Percentiles rank a stretch among this genome's conserved stretches.
phyloP scores from a whole-genome alignment of 371 early-diverging fungal genomes.

The Circinella minor region DNA sequence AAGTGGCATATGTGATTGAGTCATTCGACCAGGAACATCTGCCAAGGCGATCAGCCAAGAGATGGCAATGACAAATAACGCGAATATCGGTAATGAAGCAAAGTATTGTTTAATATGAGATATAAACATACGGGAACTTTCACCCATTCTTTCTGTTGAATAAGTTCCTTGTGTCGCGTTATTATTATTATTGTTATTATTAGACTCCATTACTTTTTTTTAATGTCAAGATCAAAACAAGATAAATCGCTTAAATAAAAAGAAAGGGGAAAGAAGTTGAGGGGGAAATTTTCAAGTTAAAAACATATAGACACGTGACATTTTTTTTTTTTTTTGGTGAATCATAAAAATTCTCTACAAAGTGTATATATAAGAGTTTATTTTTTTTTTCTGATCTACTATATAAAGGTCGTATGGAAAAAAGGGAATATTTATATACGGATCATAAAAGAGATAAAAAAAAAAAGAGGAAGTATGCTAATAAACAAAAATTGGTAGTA shows the following conservation, averaged over 20 bases:
- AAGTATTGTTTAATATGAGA: constrained; percentile 27
- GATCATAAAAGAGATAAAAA: too few species aligned
- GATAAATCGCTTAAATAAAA: too few species aligned
- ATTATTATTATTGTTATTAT: background rate
- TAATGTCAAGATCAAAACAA: background rate
- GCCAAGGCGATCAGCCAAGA: constrained; percentile 7
- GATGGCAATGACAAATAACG: constrained; percentile 9
- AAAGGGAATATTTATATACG: too few species aligned
- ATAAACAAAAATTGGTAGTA: too few species aligned
- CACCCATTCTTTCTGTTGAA: constrained; percentile 13
- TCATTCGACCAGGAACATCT: constrained; percentile 15
- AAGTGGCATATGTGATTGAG: background rate
- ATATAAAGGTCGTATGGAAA: too few species aligned
- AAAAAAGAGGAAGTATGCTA: too few species aligned
- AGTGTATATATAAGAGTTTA: too few species aligned
- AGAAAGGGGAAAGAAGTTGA: background rate
- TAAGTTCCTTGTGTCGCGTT: background rate
- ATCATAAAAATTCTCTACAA: too few species aligned
- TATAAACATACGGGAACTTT: constrained; percentile 26
- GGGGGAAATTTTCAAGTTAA: background rate
- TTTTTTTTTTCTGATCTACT: too few species aligned
- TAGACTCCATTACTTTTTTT: background rate
- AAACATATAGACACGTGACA: background rate
- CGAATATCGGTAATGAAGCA: constrained; percentile 16
- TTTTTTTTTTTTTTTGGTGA: too few species aligned